Evolutionary conservation across 2,329 filamentous ascomycete genomes (phyloP).

Genomic region (Arachnomyces sp.): DNA sequence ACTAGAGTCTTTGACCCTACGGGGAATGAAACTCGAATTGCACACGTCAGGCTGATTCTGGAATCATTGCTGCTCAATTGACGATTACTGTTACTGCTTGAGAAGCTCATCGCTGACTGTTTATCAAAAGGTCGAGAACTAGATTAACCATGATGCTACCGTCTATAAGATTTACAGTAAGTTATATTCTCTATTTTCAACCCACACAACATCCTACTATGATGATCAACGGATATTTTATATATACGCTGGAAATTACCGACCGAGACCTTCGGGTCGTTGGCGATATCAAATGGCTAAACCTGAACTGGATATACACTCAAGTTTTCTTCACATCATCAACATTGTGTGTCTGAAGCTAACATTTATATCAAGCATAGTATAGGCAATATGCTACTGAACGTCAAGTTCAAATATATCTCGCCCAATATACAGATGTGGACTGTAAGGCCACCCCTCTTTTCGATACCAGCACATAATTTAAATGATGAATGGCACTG

Average conservation of each 20-base stretch:
- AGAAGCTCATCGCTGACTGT: not conserved
- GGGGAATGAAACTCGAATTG: conserved; percentile 73
- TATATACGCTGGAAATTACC: conserved; percentile 91
- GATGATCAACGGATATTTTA: conserved; percentile 16
- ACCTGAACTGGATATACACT: conserved; percentile 53
- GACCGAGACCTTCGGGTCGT: conserved; percentile 64
- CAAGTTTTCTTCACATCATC: conserved; percentile 16
- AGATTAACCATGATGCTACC: not conserved
- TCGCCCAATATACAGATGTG: not conserved
- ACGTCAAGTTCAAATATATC: not conserved
- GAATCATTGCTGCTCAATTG: conserved; percentile 1
- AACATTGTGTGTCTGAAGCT: conserved; percentile 9
- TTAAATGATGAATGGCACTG: conserved; percentile 90
- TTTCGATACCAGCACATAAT: conserved; percentile 4
- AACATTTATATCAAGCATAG: conserved; percentile 26
- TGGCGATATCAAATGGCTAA: conserved; percentile 84
- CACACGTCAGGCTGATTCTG: conserved; percentile 88
- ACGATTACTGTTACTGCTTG: not conserved
- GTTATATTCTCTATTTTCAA: not conserved
- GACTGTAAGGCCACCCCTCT: not conserved
- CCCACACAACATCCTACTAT: conserved; percentile 7
- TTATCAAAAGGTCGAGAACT: conserved; percentile 5
- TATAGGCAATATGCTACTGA: conserved; percentile 9
- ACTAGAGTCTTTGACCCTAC: conserved; percentile 96
- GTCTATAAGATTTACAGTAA: not conserved